A percentile compares a stretch with the other conserved stretches of the same genome.
These are phyloP conservation scores for Neofusicoccum laricinum DNA, from an alignment of 2,329 filamentous ascomycete genomes.

Conservation along the genomic window DNA sequence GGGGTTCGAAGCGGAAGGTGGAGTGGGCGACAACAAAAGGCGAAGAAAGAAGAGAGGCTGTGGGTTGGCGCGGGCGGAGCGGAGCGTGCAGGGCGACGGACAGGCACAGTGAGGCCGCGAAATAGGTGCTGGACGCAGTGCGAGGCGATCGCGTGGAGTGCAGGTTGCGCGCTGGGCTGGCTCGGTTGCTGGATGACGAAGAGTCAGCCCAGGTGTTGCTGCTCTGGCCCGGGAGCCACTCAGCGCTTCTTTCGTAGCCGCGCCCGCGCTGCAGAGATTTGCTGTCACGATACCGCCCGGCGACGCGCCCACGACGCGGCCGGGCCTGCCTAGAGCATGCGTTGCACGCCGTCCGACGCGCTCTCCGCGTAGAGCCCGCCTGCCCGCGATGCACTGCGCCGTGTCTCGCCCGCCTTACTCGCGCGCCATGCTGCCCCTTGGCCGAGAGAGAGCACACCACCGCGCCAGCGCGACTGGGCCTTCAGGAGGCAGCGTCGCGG, in stretches of 20 bases:
- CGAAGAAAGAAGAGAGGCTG: not conserved
- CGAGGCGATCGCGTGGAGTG: conserved; percentile 16
- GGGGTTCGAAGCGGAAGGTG: conserved; percentile 13
- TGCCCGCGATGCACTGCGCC: not conserved
- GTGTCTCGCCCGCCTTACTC: not conserved
- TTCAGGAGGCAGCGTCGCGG: not conserved
- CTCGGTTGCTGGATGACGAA: conserved; percentile 16
- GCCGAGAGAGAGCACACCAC: conserved; percentile 6
- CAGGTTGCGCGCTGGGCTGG: conserved; percentile 15
- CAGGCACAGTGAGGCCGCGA: conserved; percentile 6
- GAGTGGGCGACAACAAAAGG: conserved; percentile 10
- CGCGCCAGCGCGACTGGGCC: not conserved
- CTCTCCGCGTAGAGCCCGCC: not conserved
- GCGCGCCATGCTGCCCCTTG: not conserved
- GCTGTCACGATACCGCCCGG: not conserved
- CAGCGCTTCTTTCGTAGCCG: conserved; percentile 8
- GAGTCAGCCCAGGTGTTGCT: conserved; percentile 17
- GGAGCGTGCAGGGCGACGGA: not conserved
- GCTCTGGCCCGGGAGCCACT: conserved; percentile 7
- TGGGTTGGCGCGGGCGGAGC: not conserved
- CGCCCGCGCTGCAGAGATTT: conserved; percentile 13
- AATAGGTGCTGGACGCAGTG: conserved; percentile 13
- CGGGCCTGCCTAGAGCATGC: not conserved
- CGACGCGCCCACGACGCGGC: not conserved
- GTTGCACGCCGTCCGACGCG: not conserved